phyloP scores from a whole-genome alignment of 2,329 filamentous ascomycete species.

The Chaetomiaceae sp. region DNA sequence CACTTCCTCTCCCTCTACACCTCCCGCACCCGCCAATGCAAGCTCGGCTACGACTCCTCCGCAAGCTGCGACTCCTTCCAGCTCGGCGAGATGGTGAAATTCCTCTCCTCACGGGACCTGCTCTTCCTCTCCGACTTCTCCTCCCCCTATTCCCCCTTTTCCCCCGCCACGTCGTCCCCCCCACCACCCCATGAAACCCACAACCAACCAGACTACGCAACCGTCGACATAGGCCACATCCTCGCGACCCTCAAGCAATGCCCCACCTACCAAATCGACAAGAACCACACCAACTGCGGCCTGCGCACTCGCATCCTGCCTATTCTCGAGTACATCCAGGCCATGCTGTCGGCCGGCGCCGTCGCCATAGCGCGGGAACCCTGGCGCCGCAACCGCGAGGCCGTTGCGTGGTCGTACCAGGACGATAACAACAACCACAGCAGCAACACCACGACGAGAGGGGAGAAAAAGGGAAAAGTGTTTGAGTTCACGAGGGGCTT shows the following conservation, averaged over 20 bases:
- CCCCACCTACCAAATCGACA: slow-evolving; percentile 69
- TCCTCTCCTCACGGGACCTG: slow-evolving; percentile 58
- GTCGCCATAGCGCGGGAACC: slow-evolving; percentile 40
- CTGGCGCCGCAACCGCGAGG: slow-evolving; percentile 35
- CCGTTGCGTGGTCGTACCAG: slow-evolving; percentile 13
- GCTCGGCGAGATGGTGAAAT: slow-evolving; percentile 71
- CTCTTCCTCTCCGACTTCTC: slow-evolving; percentile 54
- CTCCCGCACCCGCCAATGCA: slow-evolving; percentile 63
- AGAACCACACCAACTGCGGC: slow-evolving; percentile 68
- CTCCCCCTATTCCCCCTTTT: slow-evolving; percentile 29
- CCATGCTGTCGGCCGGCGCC: slow-evolving; percentile 46
- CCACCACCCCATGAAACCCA: not conserved
- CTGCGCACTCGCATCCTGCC: slow-evolving; percentile 61
- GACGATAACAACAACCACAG: no score
- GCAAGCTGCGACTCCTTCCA: slow-evolving; percentile 72
- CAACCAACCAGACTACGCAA: slow-evolving; percentile 43
- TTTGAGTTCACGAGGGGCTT: slow-evolving; percentile 50
- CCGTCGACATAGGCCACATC: slow-evolving; percentile 57
- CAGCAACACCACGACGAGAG: no score
- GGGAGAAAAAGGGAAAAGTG: slow-evolving; percentile 21
- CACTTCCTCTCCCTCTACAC: slow-evolving; percentile 66
- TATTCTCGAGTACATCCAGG: slow-evolving; percentile 58
- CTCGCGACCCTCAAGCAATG: slow-evolving; percentile 59
- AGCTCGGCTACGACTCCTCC: slow-evolving; percentile 68
- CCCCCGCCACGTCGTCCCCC: slow-evolving; percentile 32